Conservation (phyloP, 768 basidiomycete species). For the Cyathus striatus region DNA sequence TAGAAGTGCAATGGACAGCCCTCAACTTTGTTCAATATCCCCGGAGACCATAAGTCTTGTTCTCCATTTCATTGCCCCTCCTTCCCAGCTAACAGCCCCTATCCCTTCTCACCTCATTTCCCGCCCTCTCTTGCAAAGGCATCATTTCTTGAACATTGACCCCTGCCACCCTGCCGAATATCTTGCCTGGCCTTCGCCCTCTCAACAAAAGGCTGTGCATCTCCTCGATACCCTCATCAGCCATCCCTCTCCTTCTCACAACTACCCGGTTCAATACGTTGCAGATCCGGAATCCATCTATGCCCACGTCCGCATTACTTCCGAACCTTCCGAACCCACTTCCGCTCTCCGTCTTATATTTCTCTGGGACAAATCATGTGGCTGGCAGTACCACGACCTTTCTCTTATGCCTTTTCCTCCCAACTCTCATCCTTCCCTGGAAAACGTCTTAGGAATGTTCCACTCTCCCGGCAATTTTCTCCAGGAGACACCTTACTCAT, state of each 20-base stretch:
- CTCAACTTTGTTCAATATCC: constrained; percentile 3
- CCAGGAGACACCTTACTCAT: constrained; percentile 17
- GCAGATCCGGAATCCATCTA: constrained; percentile 46
- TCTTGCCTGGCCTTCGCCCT: constrained; percentile 59
- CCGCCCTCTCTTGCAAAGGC: constrained; percentile 52
- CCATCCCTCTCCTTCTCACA: constrained; percentile 3
- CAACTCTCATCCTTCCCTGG: constrained; percentile 23
- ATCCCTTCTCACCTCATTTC: constrained; percentile 63
- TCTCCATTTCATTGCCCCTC: constrained; percentile 54
- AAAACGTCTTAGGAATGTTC: constrained; percentile 17
- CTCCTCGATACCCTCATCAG: constrained; percentile 36
- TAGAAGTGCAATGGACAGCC: no score
- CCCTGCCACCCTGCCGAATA: constrained; percentile 49
- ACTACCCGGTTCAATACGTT: constrained; percentile 24
- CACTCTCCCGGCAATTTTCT: constrained; percentile 28
- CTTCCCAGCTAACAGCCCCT: constrained; percentile 38
- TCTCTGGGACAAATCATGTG: constrained; percentile 48
- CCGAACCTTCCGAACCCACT: constrained; percentile 15
- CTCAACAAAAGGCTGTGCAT: constrained; percentile 23
- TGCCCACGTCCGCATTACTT: constrained; percentile 52
- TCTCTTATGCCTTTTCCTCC: constrained; percentile 68
- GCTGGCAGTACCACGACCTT: constrained; percentile 71
- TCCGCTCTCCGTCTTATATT: constrained; percentile 56
- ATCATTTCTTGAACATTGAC: constrained; percentile 55
- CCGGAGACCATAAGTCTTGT: constrained; percentile 37